Evolutionary conservation across 73 alveolate species (phyloP).

Genomic region (Paraurostyla sp.): DNA sequence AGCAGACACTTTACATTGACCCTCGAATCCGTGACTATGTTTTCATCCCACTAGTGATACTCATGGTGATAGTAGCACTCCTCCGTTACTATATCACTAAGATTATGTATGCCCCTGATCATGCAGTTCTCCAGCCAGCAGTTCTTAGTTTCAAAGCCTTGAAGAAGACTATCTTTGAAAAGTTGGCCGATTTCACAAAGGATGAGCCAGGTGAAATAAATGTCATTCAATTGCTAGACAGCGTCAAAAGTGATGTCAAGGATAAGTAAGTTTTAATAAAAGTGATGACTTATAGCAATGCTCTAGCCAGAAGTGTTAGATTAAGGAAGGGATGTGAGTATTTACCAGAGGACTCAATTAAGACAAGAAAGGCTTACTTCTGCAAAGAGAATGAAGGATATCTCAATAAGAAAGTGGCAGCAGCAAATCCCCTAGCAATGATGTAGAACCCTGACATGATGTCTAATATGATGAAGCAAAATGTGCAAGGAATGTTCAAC

Average conservation of each 20-base stretch:
- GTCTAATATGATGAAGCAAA: constrained; percentile 94
- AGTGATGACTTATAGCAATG: constrained; percentile 68
- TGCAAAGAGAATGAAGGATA: constrained; percentile 83
- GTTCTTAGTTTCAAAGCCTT: background rate
- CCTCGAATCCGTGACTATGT: constrained; percentile 69
- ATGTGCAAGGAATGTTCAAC: constrained; percentile 89
- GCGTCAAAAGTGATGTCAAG: constrained; percentile 53
- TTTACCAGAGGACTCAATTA: constrained; percentile 86
- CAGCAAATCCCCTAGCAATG: constrained; percentile 83
- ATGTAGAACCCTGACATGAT: constrained; percentile 94
- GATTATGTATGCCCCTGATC: constrained; percentile 36
- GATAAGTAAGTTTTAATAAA: constrained; percentile 56
- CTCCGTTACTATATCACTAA: constrained; percentile 37
- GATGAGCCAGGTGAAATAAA: constrained; percentile 48
- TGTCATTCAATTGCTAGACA: background rate
- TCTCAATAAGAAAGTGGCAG: constrained; percentile 81
- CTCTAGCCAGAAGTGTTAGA: constrained; percentile 60
- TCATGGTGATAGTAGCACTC: constrained; percentile 60
- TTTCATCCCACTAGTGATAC: constrained; percentile 63
- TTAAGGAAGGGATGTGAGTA: constrained; percentile 60
- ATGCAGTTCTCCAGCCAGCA: constrained; percentile 21
- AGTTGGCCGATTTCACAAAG: constrained; percentile 22
- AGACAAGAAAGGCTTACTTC: constrained; percentile 91
- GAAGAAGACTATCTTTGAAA: constrained; percentile 4
- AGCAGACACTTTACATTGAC: constrained; percentile 54